Evolutionary conservation across 169 alveolate species (phyloP).

Genomic region (Plasmodium adleri): DNA sequence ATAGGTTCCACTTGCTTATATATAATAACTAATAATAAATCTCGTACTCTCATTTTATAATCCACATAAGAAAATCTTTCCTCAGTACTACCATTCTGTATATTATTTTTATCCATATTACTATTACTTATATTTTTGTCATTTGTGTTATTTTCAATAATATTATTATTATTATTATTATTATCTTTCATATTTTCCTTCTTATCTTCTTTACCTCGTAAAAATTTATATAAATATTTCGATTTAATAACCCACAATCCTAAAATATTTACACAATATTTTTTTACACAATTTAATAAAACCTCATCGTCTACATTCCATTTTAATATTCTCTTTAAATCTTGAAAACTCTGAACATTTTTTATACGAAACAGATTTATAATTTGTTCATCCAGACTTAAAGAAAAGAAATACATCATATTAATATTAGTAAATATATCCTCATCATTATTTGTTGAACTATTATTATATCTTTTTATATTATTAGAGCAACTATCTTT

Average conservation of each 20-base stretch:
- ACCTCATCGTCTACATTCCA: slow-evolving; percentile 15
- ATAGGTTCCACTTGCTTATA: slow-evolving; percentile 72
- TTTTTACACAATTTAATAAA: slow-evolving; percentile 32
- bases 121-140: background rate
- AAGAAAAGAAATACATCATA: slow-evolving; percentile 61
- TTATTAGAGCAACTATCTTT: slow-evolving; percentile 18
- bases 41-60: slow-evolving; percentile 71
- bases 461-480: slow-evolving; percentile 3
- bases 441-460: slow-evolving; percentile 14
- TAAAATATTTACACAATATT: slow-evolving; percentile 60
- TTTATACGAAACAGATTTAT: slow-evolving; percentile 60
- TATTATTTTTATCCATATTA: no score
- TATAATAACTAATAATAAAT: slow-evolving; percentile 53
- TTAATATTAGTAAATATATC: slow-evolving; percentile 33
- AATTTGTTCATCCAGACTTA: slow-evolving; percentile 71
- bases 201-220: slow-evolving; percentile 51
- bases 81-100: no score
- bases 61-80: slow-evolving; percentile 63
- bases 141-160: background rate
- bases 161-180: no score
- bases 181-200: slow-evolving; percentile 21
- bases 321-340: slow-evolving; percentile 59
- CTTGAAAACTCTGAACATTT: slow-evolving; percentile 61
- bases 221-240: slow-evolving; percentile 75
- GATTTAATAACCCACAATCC: slow-evolving; percentile 75